Evolutionary conservation across 352 stramenopile genomes (phyloP), one percentile per base, ranked within the genome.

Genomic region (Globisporangium ultimum): DNA sequence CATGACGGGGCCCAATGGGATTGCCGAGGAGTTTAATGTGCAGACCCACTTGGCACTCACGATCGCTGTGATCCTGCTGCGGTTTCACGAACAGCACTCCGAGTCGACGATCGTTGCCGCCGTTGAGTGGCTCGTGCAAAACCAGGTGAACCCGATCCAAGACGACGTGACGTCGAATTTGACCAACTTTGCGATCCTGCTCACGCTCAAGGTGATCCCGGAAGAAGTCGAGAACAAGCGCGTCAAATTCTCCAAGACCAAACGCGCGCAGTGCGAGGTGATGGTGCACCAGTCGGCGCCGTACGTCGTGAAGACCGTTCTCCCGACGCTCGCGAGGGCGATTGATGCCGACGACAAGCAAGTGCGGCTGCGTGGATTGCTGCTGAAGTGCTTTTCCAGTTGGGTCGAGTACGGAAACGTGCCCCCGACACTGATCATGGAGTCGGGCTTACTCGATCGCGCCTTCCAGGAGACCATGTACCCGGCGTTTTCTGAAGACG

Each of bases 201-300:
- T 91, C 12, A 87, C 78, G 48, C 57, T 93, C 28, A 90, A 93
- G 47, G 68, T 89, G 43, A 81, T 93, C 48, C 81, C 84, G 0
- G 84, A 93, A 54, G 84, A 93, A 63, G 80, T 91, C 1, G 66
- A 87, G 32, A 91, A 91, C 57, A 84, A 84, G 55, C 84, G 81
- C 43, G 80, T 93, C 45, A 91, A 90, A 50, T 90, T 91, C 49
- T 70, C 71, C 54, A 90, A 91, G 65, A 53, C 66, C 8, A 88
- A 84, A 51, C 81, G 84, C 12, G 69, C 49, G 14, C 68, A 86
- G 53, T 93, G 79, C 42, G 72, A 93, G 52, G 59, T 75, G 32
- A 72, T 93, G 70, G 74, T 93, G 38, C 74, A 87, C n/a, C 66
- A 86, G 43, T 84, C 78, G 1, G 76, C 81, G 13, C 61, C 74